phyloP scores from a whole-genome alignment of 2,329 filamentous ascomycete genomes.

The Trichophyton equinum region DNA sequence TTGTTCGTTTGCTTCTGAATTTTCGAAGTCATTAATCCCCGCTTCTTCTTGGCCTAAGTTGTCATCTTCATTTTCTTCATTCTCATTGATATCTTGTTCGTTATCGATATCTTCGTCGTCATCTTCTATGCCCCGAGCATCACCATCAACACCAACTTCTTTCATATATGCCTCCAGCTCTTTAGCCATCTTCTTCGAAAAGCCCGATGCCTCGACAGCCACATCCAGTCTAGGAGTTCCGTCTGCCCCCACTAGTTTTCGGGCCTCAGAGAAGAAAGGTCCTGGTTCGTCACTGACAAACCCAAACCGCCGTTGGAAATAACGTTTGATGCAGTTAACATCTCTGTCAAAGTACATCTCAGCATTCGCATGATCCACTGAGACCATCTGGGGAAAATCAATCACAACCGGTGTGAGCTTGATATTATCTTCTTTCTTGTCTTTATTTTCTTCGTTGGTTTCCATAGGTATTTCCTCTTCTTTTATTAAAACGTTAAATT shows the following conservation, averaged over 20 bases:
- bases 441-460: slow-evolving; percentile 19
- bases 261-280: slow-evolving; percentile 73
- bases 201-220: slow-evolving; percentile 80
- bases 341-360: slow-evolving; percentile 97
- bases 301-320: slow-evolving; percentile 79
- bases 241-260: slow-evolving; percentile 53
- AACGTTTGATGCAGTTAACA: slow-evolving; percentile 87
- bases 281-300: slow-evolving; percentile 73
- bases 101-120: slow-evolving; percentile 32
- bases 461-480: slow-evolving; percentile 43
- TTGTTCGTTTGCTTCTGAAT: background rate
- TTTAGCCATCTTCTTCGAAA: slow-evolving; percentile 93
- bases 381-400: slow-evolving; percentile 97
- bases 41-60: background rate
- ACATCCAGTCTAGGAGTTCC: slow-evolving; percentile 65
- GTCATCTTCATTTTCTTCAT: slow-evolving; percentile 9
- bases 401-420: slow-evolving; percentile 71
- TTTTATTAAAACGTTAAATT: slow-evolving; percentile 94
- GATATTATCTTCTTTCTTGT: slow-evolving; percentile 27
- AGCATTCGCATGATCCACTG: slow-evolving; percentile 83
- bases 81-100: slow-evolving; percentile 19
- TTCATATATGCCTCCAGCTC: slow-evolving; percentile 87
- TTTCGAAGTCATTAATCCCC: background rate
- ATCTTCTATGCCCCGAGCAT: slow-evolving; percentile 29
- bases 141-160: slow-evolving; percentile 48